phyloP scores from a whole-genome alignment of 2,329 filamentous ascomycete species.

The Epichloe sibirici region DNA sequence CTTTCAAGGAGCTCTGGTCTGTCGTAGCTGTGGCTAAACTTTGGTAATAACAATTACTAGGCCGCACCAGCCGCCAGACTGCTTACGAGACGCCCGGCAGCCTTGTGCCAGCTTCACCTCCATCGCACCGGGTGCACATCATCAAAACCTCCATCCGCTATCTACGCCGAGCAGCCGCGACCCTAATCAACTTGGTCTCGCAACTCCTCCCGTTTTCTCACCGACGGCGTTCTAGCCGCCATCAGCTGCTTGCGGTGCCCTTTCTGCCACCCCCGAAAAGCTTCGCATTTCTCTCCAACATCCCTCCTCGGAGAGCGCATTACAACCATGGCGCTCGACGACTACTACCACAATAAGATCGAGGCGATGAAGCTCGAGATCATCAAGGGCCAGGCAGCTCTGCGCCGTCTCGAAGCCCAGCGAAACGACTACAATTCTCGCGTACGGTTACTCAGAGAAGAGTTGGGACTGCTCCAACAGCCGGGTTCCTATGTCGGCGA shows the following conservation, averaged over 20 bases:
- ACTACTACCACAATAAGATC: conserved; percentile 99
- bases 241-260: not conserved
- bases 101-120: conserved; percentile 8
- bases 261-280: not conserved
- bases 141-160: conserved; percentile 1
- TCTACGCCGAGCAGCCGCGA: not conserved
- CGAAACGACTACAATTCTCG: conserved; percentile 99
- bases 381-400: conserved; percentile 91
- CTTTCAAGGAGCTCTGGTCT: not conserved
- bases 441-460: conserved; percentile 86
- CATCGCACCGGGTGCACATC: not conserved
- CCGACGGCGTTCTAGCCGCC: not conserved
- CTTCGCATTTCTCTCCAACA: not conserved
- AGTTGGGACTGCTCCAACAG: conserved; percentile 90
- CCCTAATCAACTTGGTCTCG: not conserved
- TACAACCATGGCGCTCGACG: conserved; percentile 85
- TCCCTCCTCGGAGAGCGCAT: not conserved
- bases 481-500: conserved; percentile 97
- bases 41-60: no score
- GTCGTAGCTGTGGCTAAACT: not conserved
- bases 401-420: conserved; percentile 91
- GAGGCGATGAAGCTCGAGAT: conserved; percentile 99
- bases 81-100: conserved; percentile 14
- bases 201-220: not conserved
- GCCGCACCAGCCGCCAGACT: not conserved